phyloP scores from a whole-genome alignment of 352 stramenopile species.

The Blastocystis sp. region DNA sequence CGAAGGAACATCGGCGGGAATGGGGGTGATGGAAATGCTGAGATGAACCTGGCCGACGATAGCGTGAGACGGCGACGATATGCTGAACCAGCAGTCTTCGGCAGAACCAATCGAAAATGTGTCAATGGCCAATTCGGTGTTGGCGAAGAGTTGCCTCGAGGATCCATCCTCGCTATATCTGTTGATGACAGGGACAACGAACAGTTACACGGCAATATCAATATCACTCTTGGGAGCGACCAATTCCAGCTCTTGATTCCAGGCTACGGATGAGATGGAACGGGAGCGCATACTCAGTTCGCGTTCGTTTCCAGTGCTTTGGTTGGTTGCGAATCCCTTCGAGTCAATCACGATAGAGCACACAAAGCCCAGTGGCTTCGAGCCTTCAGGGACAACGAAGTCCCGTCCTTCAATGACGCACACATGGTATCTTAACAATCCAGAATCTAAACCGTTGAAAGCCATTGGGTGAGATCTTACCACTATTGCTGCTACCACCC shows the following conservation, averaged over 20 bases:
- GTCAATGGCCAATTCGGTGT: constrained; percentile 12
- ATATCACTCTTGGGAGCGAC: background rate
- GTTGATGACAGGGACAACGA: background rate
- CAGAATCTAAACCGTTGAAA: background rate
- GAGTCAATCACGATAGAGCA: constrained; percentile 10
- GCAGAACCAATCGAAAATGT: background rate
- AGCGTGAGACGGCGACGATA: background rate
- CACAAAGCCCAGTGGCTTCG: background rate
- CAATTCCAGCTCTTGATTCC: constrained; percentile 42
- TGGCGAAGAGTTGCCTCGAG: background rate
- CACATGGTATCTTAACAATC: background rate
- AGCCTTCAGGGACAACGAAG: constrained; percentile 16
- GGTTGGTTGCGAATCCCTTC: background rate
- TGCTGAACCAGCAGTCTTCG: constrained; percentile 32
- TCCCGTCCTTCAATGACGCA: constrained; percentile 30
- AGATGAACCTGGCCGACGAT: too few species aligned
- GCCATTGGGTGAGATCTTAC: too few species aligned
- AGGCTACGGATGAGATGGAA: constrained; percentile 15
- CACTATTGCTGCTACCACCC: too few species aligned
- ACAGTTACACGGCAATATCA: constrained; percentile 58
- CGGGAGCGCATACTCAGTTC: background rate
- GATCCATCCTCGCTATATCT: background rate
- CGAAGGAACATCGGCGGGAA: too few species aligned
- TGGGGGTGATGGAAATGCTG: too few species aligned
- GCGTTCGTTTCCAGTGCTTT: background rate